Percentiles rank a stretch among this genome's conserved stretches.
phyloP scores from a whole-genome alignment of 345 rosid genomes.

The Eucalyptus curtisii region DNA sequence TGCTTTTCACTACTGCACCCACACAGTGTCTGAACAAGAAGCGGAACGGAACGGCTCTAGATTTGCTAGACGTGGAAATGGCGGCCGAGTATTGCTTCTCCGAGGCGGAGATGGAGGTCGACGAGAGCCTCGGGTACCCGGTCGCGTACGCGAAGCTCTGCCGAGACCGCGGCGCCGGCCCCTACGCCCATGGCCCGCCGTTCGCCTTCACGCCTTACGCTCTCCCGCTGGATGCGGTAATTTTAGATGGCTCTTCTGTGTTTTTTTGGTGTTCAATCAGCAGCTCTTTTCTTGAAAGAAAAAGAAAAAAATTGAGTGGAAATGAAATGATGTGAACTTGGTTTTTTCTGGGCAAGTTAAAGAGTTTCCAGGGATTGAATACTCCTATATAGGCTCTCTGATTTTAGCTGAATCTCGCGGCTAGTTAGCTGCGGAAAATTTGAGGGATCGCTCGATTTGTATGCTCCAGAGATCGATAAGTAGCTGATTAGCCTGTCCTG shows the following conservation, averaged over 20 bases:
- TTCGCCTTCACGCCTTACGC: conserved; percentile 52
- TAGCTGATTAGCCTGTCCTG: not conserved
- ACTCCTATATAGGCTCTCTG: not conserved
- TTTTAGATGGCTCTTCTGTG: not conserved
- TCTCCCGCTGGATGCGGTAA: conserved; percentile 54
- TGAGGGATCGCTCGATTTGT: not conserved
- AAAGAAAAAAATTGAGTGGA: not conserved
- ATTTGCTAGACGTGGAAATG: conserved; percentile 3
- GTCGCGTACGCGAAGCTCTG: conserved; percentile 65
- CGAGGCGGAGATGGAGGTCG: conserved; percentile 48
- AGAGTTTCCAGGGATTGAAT: not conserved
- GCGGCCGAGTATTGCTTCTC: conserved; percentile 20
- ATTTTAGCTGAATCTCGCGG: not conserved
- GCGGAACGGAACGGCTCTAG: not conserved
- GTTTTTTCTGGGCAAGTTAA: too few species aligned
- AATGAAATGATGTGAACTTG: not conserved
- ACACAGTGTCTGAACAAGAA: not conserved
- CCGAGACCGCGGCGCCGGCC: conserved; percentile 21
- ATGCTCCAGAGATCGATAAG: not conserved
- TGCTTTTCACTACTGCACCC: not conserved
- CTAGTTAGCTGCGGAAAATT: not conserved
- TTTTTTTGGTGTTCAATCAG: not conserved
- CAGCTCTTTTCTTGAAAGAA: not conserved
- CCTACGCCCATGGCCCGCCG: conserved; percentile 60
- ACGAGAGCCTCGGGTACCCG: conserved; percentile 69